Evolutionary conservation across 192 early-diverging fungal species (phyloP), one percentile per base, ranked within the genome.

Genomic region (Linderina pennispora): DNA sequence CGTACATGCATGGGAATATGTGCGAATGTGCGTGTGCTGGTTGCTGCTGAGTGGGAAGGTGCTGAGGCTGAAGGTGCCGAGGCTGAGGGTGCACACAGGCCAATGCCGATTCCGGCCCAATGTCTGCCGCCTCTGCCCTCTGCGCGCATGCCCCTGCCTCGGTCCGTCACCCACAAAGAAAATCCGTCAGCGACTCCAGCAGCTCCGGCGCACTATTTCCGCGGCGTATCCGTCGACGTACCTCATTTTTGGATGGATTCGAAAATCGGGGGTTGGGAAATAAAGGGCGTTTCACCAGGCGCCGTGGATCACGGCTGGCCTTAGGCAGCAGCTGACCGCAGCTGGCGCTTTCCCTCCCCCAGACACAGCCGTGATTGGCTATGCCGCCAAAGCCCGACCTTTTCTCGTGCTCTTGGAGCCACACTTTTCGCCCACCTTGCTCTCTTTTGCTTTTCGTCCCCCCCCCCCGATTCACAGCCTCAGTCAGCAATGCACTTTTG

Each of bases 401-500:
- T 31, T 11, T 31, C 28, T 31, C 28, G 6, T 8, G 5, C 28
- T 11, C 6, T 31, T 5, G 5, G 28, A 5, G 28, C 28, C 28
- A 31, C 28, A 31, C 28, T 31, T 31, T 5, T 11, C 28, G 28
- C 28, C 28, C 6, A 5, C 5, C 28, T 11, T 11, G 5, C 28
- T 31, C 28, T 31, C 11, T 31, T 8, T 31, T 11, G 11, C 28
- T 31, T 5, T 31, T 11, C 28, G 11, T 8, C 6, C 28, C 28
- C 11, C 28, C 28, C 28, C 6, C 28, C 28, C 6, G 28, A 31
- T 31, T 8, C 28, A 31, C n/a, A n/a, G n/a, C n/a, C n/a, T n/a
- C n/a, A n/a, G n/a, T n/a, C 28, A 5, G 28, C 5, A 28, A 91
- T 92, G 89, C 81, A 85, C 62, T 96, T 91, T 64, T 96, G 93